phyloP scores from a whole-genome alignment of 805 yeast species.

The Soucietia sequanensis region DNA sequence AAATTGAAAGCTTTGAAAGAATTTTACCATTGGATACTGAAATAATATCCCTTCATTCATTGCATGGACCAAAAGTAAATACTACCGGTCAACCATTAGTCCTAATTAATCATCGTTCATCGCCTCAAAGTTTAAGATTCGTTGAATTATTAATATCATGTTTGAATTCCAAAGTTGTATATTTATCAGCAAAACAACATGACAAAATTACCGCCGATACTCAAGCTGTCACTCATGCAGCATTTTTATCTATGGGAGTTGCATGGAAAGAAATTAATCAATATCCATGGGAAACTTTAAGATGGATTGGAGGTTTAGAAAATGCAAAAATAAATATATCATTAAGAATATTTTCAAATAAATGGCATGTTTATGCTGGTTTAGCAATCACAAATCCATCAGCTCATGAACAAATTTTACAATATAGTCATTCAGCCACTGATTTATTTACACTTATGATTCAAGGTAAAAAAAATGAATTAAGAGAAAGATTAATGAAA shows the following conservation, averaged over 20 bases:
- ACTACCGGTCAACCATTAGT: slow-evolving; percentile 93
- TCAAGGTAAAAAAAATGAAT: slow-evolving; percentile 58
- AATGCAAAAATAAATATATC: slow-evolving; percentile 95
- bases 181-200: slow-evolving; percentile 81
- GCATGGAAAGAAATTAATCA: slow-evolving; percentile 85
- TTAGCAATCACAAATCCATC: slow-evolving; percentile 93
- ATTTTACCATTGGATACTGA: slow-evolving; percentile 75
- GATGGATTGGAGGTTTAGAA: slow-evolving; percentile 93
- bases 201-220: slow-evolving; percentile 97
- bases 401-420: slow-evolving; percentile 88
- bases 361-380: slow-evolving; percentile 99
- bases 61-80: slow-evolving; percentile 91
- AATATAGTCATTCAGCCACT: slow-evolving; percentile 81
- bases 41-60: slow-evolving; percentile 83
- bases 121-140: slow-evolving; percentile 51
- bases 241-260: slow-evolving; percentile 92
- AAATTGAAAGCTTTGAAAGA: slow-evolving; percentile 79
- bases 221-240: slow-evolving; percentile 98
- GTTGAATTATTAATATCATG: slow-evolving; percentile 68
- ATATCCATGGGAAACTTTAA: slow-evolving; percentile 87
- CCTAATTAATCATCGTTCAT: slow-evolving; percentile 71
- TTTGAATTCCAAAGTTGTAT: slow-evolving; percentile 73
- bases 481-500: slow-evolving; percentile 53
- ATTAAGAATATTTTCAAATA: slow-evolving; percentile 83
- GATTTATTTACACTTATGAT: slow-evolving; percentile 83